A percentile compares a stretch with the other conserved stretches of the same genome.
These are phyloP conservation scores for Fusarium sp. DNA, from an alignment of 2,329 filamentous ascomycete genomes.

Conservation along the genomic window DNA sequence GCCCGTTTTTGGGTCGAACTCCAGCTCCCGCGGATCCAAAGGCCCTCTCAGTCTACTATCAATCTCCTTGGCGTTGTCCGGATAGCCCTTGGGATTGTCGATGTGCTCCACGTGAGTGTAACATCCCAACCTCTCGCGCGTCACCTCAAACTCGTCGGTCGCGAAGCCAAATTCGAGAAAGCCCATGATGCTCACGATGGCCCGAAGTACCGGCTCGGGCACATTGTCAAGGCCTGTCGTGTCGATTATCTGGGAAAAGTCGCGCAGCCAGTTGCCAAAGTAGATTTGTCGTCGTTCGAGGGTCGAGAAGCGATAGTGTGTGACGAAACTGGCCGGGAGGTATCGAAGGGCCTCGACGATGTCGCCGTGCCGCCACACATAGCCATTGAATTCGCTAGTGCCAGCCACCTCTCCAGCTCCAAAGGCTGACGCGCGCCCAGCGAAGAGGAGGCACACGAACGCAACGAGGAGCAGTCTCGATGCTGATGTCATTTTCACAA, in stretches of 20 bases:
- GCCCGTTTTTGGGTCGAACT: slow-evolving; percentile 79
- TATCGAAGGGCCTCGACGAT: slow-evolving; percentile 57
- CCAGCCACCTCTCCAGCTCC: slow-evolving; percentile 57
- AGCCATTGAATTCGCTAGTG: slow-evolving; percentile 58
- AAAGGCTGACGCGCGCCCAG: slow-evolving; percentile 54
- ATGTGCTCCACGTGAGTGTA: slow-evolving; percentile 81
- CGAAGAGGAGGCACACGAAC: slow-evolving; percentile 49
- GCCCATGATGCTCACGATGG: slow-evolving; percentile 51
- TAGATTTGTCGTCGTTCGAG: slow-evolving; percentile 59
- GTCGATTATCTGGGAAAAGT: slow-evolving; percentile 85
- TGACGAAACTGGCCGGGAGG: slow-evolving; percentile 56
- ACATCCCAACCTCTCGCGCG: slow-evolving; percentile 80
- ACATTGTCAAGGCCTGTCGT: slow-evolving; percentile 61
- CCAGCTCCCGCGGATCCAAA: slow-evolving; percentile 70
- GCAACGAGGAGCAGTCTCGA: slow-evolving; percentile 35
- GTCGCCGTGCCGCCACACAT: slow-evolving; percentile 59
- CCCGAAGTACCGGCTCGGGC: slow-evolving; percentile 49
- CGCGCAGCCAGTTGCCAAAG: slow-evolving; percentile 66
- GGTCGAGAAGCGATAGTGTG: slow-evolving; percentile 56
- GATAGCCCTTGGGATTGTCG: slow-evolving; percentile 84
- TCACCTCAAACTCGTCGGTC: slow-evolving; percentile 85
- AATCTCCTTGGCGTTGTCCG: slow-evolving; percentile 79
- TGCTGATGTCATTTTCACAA: slow-evolving; percentile 36
- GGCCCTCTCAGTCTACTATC: slow-evolving; percentile 64
- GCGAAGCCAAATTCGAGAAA: slow-evolving; percentile 71